Base-by-base conservation (phyloP, 2,329 filamentous ascomycete genomes). In the Aureobasidium sp. region DNA sequence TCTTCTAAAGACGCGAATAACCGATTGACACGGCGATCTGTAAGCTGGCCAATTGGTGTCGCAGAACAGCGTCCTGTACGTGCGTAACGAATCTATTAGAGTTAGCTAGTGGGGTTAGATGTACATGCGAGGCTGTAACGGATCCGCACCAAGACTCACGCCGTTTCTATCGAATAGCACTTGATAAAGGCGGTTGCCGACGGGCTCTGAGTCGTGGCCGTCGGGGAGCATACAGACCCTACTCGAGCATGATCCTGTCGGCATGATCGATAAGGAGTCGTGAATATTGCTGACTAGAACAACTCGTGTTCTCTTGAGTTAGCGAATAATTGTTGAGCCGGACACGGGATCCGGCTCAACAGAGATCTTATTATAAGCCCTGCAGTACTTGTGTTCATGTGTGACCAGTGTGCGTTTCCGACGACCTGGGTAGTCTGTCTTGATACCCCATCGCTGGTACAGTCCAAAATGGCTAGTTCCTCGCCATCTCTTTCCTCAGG, bases 141-240 rank as follows among this genome's bases (percentile, higher is more conserved):
- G 43, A 47, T 59, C 41, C 41, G 55, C n/a, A 59, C 55, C 55
- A 59, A 59, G 43, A 27, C 24, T n/a, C n/a, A 48, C 55, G 32
- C 55, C 55, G 55, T 59, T 59, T 59, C 10, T 47, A 59, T 59
- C 43, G 55, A 48, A 34, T 43, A 48, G 55, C 55, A 59, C 43
- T 57, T 36, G 17, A 39, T 20, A 34, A 24, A 59, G 27, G 12
- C 32, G 32, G 7, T 43, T 34, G 55, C 55, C 43, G 55, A 39
- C 55, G 43, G 46, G 29, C 32, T 27, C 43, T 39, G 24, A 34
- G 24, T 20, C 43, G 24, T 48, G 55, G 55, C 55, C 55, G 55
- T 13, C 55, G 55, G 55, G 51, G 26, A 43, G 20, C 26, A 26
- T 15, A 27, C 27, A 32, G n/a, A 20, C 13, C 41, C 20, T 13